A percentile compares a stretch with the other conserved stretches of the same genome.
Conservation (phyloP, 2,329 filamentous ascomycete species). For the Epichloe bromicola region DNA sequence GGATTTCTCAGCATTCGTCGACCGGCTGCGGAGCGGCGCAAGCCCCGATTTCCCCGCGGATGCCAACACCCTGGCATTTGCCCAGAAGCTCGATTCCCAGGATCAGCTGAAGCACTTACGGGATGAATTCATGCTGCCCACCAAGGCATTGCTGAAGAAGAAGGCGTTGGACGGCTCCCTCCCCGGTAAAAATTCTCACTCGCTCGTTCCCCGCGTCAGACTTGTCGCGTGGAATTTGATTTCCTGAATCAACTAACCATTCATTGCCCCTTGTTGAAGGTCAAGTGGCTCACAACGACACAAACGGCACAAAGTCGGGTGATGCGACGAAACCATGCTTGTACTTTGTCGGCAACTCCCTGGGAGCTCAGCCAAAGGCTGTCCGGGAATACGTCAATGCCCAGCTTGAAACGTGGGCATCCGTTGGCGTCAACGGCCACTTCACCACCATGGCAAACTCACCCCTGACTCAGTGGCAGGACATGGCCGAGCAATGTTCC, state of each 20-base stretch:
- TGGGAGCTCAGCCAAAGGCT: constrained; percentile 68
- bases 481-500: constrained; percentile 65
- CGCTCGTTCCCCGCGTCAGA: not conserved
- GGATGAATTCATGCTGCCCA: constrained; percentile 65
- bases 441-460: constrained; percentile 58
- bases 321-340: constrained; percentile 27
- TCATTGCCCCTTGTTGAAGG: not conserved
- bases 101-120: constrained; percentile 50
- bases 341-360: constrained; percentile 88
- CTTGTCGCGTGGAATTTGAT: not conserved
- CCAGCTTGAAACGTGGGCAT: constrained; percentile 73
- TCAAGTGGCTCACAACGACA: constrained; percentile 7
- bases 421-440: constrained; percentile 74
- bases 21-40: constrained; percentile 27
- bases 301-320: constrained; percentile 14
- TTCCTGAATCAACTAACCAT: no score
- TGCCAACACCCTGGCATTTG: constrained; percentile 34
- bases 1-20: constrained; percentile 26
- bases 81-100: constrained; percentile 40
- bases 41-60: constrained; percentile 33
- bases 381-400: constrained; percentile 52
- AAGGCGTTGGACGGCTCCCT: constrained; percentile 38
- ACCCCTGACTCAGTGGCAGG: constrained; percentile 58
- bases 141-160: constrained; percentile 55
- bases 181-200: constrained; percentile 18